Evolutionary conservation across 2,329 filamentous ascomycete species (phyloP), one percentile per base, ranked within the genome.

Genomic region (Pseudogymnoascus sp.): DNA sequence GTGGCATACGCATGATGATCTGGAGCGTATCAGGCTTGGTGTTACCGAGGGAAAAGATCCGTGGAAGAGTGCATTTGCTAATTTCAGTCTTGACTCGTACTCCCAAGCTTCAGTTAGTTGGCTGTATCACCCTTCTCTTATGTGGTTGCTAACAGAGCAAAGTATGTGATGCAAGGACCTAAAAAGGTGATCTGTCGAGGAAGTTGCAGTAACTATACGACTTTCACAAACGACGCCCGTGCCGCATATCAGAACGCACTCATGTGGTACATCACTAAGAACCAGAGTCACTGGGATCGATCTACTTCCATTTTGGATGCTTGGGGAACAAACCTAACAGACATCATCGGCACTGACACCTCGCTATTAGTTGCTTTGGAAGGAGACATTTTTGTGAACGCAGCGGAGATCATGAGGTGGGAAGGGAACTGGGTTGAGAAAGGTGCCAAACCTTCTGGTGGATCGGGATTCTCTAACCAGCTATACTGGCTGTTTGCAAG

Each of bases 351-450:
- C 1, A 71, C 66, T 0, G 74, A 76, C 61, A 68, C 67, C 0
- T 75, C 75, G 1, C 71, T 78, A 2, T 64, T 77, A 4, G 66
- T 77, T 5, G 75, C 72, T 0, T 65, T 78, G 0, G 75, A 78
- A 7, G 76, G 76, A 1, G 72, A 74, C 22, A 39, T 78, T 14
- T 71, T 78, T 7, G 75, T 71, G 19, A 78, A 78, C 35, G 75
- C 76, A 0, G 77, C 75, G 0, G 76, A 78, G 66, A 77, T 78
- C 30, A 76, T 78, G 75, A 72, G 75, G 30, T 77, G 75, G 74
- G 76, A 78, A 63, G 75, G 74, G 6, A 67, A 68, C 22, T 78
- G 76, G 76, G 67, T 67, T 0, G 76, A 78, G 62, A 28, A 64
- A 2, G 74, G 75, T 1, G 70, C 74, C 0, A 67, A 62, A n/a